Base-by-base conservation (phyloP, 805 yeast species). In the Saccharomycopsis malanga region DNA sequence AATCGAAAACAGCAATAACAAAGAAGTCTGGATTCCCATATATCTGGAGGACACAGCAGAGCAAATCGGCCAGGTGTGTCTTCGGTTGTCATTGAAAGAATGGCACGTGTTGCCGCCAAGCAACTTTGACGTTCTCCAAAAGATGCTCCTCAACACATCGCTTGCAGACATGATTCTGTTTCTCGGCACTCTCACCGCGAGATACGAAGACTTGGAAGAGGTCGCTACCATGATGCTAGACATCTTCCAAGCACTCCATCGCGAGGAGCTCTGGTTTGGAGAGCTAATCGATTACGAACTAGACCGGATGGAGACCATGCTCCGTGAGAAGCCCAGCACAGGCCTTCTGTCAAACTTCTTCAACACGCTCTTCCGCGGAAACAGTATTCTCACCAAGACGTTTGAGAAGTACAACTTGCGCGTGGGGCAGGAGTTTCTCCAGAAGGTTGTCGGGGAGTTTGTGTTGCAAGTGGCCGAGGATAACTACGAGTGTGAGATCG, bases 331-430 rank as follows among this genome's bases (percentile, higher is more conserved):
- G 6, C 27, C 34, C 10, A 29, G 24, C 3, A 21, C 37, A 2
- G 18, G 35, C 12, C 42, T 39, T 17, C 32, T 44, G 35, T 45
- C 68, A 37, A 74, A 75, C 53, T 62, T 78, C 3, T 73, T 76
- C 53, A 81, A 76, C 53, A 73, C 86, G 0, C 60, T 87, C 14
- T 91, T 91, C 58, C 71, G 98, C 55, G 96, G 96, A 0, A 84
- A 87, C 48, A 80, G 95, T 1, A 71, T 91, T 3, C 70, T 93
- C 51, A 81, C 96, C 0, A 86, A 86, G 59, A 73, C 95, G 0
- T 61, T 89, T 46, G 98, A 91, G 57, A 71, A 76, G 50, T 87
- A 79, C 58, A 81, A 84, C 59, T 71, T 82, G 35, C 68, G 91
- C 57, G 70, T 83, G 17, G 98, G 98, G 0, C 82, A 77, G 50